Evolutionary conservation across 2,329 filamentous ascomycete genomes (phyloP).

Genomic region (Xylariaceae sp.): DNA sequence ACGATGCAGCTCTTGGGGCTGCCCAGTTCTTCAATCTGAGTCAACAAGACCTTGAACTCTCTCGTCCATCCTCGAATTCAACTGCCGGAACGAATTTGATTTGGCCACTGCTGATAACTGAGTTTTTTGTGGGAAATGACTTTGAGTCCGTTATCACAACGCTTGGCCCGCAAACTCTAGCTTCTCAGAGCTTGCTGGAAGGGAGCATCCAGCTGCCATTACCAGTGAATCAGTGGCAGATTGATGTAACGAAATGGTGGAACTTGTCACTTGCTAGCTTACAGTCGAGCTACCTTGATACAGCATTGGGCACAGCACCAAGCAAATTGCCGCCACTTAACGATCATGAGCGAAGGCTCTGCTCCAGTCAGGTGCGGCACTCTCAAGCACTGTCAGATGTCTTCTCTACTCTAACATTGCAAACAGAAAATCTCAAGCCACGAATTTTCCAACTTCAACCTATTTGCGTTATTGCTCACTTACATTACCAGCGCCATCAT

Average conservation of each 20-base stretch:
- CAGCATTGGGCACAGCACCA: not conserved
- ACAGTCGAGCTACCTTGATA: constrained; percentile 6
- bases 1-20: constrained; percentile 9
- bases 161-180: not conserved
- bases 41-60: not conserved
- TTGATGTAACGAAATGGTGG: constrained; percentile 11
- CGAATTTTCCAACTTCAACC: not conserved
- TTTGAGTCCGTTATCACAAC: not conserved
- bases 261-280: constrained; percentile 5
- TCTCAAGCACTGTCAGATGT: not conserved
- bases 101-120: not conserved
- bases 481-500: not conserved
- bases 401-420: not conserved
- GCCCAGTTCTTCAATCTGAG: constrained; percentile 14
- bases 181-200: not conserved
- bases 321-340: not conserved
- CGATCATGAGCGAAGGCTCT: not conserved
- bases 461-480: not conserved
- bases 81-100: not conserved
- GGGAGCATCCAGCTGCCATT: constrained; percentile 18
- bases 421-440: not conserved
- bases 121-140: not conserved
- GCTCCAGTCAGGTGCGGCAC: not conserved
- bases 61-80: not conserved
- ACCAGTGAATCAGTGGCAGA: constrained; percentile 13